Base-by-base conservation (phyloP, 2,329 filamentous ascomycete genomes). In the Cyphellophora attinorum region DNA sequence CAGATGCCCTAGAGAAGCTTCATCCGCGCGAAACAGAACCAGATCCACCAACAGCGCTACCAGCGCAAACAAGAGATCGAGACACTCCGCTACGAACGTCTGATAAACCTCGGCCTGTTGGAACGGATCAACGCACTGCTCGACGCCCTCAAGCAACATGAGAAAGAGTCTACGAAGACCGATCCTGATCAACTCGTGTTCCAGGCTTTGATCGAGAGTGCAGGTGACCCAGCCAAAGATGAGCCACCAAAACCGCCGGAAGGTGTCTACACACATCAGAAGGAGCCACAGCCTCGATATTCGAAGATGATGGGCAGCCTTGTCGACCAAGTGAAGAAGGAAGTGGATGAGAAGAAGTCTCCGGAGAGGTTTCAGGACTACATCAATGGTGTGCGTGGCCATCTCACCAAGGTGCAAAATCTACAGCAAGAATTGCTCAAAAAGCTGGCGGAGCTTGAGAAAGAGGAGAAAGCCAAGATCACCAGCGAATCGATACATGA, bases 251-350 rank as follows among this genome's bases (percentile, higher is more conserved):
- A 82, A 6, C 69, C 74, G 32, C 88, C 88, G 2, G 79, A 79
- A 46, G 86, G 84, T 30, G 81, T 95, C 17, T 81, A 93, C 53
- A 70, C 72, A 27, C 70, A 85, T 35, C 77, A 81, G 48, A 74
- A 81, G 56, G 77, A 79, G 52, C 40, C 40, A 10, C 76, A 84
- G 49, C 85, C 84, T 1, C 81, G 79, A 11, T 98, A 94, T 55
- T 91, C 85, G 25, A 85, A 93, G 67, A 98, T 98, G 91, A 88
- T 98, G 81, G 84, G 84, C n/a, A 77, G 80, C n/a, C 61, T 98
- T 50, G 73, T 96, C 13, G 91, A 98, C 52, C 83, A 93, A 59
- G 86, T 96, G 27, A 95, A 94, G 60, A 77, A 84, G 46, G 76
- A 81, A 33, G 68, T 94, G 21, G 83, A 88, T 37, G 82, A 86